Base-by-base conservation (phyloP, 805 yeast genomes). In the Saturnispora kantuleensis region DNA sequence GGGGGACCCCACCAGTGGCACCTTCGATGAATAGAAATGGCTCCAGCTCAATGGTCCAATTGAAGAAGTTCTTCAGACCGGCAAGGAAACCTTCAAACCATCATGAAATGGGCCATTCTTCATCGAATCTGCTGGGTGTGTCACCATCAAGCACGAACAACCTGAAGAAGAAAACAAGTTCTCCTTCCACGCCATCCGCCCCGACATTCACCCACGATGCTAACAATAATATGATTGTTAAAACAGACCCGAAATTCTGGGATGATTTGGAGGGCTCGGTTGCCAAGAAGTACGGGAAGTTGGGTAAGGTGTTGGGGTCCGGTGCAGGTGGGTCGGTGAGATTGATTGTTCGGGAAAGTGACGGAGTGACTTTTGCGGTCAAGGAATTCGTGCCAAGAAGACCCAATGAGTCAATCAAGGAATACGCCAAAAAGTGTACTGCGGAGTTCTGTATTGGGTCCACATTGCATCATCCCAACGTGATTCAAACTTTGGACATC, bases 321-420 rank as follows among this genome's bases (percentile, higher is more conserved):
- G 95, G 95, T 46, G 95, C 93, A 10, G 95, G 94, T 40, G 95
- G 95, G 6, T 76, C 88, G 1, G 95, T 84, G n/a, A 71, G 84
- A 52, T 66, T 84, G 38, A 70, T 84, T 18, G 73, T 73, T 8
- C 73, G 90, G 54, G 81, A 83, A 36, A 65, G 76, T 34, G 90
- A 84, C 61, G 76, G 77, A 53, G 74, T 74, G 32, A 76, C 84
- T 0, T 84, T 84, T 67, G 95, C 95, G 1, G 93, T 84, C 13
- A 84, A 84, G 57, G 90, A 84, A 61, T 84, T 84, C 56, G 73
- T 90, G 54, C 76, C 85, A 11, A 71, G 84, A 50, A 71, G 81
- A 57, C 74, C 80, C 34, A 80, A 76, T 56, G 95, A 84, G 58
- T 64, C 77, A 9, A 70, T 77, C 46, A 80, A 80, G 58, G 93